Base-by-base conservation (phyloP, 2,329 filamentous ascomycete species). In the Waltergamsia citrina region DNA sequence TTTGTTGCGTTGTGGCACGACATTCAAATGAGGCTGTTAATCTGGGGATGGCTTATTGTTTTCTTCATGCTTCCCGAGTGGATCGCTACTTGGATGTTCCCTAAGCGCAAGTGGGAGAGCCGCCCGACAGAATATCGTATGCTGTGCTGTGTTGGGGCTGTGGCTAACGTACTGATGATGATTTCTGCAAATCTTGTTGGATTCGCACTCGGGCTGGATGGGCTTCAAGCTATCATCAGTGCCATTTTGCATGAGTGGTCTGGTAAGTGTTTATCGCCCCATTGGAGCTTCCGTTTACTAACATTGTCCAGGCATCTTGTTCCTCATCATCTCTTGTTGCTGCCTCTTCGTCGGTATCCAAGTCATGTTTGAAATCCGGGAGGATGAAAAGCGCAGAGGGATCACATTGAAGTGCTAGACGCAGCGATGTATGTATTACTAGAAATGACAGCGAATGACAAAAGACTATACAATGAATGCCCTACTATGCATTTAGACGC, bases 1-100 rank as follows among this genome's bases (percentile, higher is more conserved):
- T 98, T 98, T 49, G 92, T 98, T 17, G 93, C 92, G 0, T 67
- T 98, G 19, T 98, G 92, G 92, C 92, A 98, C 59, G 92, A 98
- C 49, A 94, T 98, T 50, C 81, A 94, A 59, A 72, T 96, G 20
- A 76, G 82, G 8, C 67, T 98, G 25, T 70, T 98, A 21, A 81
- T 94, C 56, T 98, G 92, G 92, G 90, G 92, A 19, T 98, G 92
- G 92, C 70, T 98, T 25, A 78, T 98, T 42, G 88, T 93, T 0
- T 62, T 96, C 17, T 98, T 98, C 59, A 85, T 98, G 56, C 55
- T 95, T 6, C 92, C 92, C 0, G 92, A 98, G 63, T 74, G 90
- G 45, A 62, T 83, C 7, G 86, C 78, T 0, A 65, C 67, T 0
- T 63, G 76, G 25, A 38, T 88, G 1, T 94, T 98, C 54, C 88